Evolutionary conservation across 2,329 filamentous ascomycete genomes (phyloP).

Genomic region (Fusarium multiceps): DNA sequence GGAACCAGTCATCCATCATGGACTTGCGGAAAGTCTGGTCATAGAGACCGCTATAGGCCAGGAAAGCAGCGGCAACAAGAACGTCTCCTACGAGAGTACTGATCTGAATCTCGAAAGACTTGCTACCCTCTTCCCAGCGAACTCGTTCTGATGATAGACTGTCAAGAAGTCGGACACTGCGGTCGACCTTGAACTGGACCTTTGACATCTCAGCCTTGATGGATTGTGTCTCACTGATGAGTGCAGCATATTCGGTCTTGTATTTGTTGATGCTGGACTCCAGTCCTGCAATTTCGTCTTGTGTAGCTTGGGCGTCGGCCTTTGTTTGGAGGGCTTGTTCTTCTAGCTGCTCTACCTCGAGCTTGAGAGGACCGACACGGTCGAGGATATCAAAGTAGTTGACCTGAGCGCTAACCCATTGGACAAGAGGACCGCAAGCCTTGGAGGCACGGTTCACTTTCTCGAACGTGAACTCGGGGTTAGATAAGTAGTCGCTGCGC

Average conservation of each 20-base stretch:
- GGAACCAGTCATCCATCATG: slow-evolving; percentile 97
- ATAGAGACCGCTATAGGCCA: slow-evolving; percentile 96
- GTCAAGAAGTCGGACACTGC: slow-evolving; percentile 92
- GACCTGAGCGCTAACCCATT: slow-evolving; percentile 97
- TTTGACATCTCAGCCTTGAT: slow-evolving; percentile 98
- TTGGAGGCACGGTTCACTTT: slow-evolving; percentile 96
- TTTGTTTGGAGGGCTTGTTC: slow-evolving; percentile 91
- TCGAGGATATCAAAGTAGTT: slow-evolving; percentile 98
- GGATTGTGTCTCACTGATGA: slow-evolving; percentile 96
- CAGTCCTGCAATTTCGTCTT: slow-evolving; percentile 84
- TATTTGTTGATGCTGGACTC: slow-evolving; percentile 94
- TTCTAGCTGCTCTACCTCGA: slow-evolving; percentile 88
- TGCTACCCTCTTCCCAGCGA: slow-evolving; percentile 97
- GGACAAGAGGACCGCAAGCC: slow-evolving; percentile 94
- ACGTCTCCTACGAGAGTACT: slow-evolving; percentile 96
- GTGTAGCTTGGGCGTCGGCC: slow-evolving; percentile 90
- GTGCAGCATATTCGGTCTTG: slow-evolving; percentile 93
- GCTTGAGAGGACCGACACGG: slow-evolving; percentile 88
- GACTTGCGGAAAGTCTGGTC: slow-evolving; percentile 98
- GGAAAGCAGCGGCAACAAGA: slow-evolving; percentile 93
- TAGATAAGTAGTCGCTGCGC: slow-evolving; percentile 90
- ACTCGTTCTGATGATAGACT: slow-evolving; percentile 93
- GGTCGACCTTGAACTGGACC: slow-evolving; percentile 97
- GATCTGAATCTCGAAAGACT: slow-evolving; percentile 97
- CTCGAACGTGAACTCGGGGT: slow-evolving; percentile 96